phyloP scores from a whole-genome alignment of 2,329 filamentous ascomycete genomes.

The Pseudogymnoascus destructans region DNA sequence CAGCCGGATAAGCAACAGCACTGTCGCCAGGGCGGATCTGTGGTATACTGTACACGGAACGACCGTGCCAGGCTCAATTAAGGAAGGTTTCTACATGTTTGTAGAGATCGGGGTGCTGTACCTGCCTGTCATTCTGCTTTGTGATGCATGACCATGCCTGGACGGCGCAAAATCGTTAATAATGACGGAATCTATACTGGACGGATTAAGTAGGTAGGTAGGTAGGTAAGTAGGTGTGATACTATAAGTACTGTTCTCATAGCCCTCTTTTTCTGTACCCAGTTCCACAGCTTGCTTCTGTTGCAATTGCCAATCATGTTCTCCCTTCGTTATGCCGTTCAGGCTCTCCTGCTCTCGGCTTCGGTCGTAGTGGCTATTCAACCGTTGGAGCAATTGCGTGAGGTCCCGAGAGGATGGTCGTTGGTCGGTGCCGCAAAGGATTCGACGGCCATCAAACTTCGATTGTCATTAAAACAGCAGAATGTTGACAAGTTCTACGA shows the following conservation, averaged over 20 bases:
- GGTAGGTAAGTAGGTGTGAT: not conserved
- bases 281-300: not conserved
- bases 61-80: not conserved
- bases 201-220: not conserved
- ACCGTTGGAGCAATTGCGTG: conserved; percentile 15
- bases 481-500: conserved; percentile 17
- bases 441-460: conserved; percentile 14
- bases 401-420: conserved; percentile 16
- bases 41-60: not conserved
- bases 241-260: not conserved
- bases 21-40: not conserved
- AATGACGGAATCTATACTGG: not conserved
- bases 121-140: not conserved
- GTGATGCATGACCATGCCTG: not conserved
- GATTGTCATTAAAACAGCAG: conserved; percentile 17
- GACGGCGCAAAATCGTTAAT: not conserved
- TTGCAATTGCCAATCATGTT: conserved; percentile 13
- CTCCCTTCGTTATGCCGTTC: conserved; percentile 10
- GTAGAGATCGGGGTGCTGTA: not conserved
- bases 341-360: conserved; percentile 13
- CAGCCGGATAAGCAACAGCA: not conserved
- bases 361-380: conserved; percentile 11
- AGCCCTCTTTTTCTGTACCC: not conserved
- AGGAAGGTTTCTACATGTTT: not conserved
- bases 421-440: conserved; percentile 13